Conservation (phyloP, 2,329 filamentous ascomycete species). For the Lasiodiplodia hormozganensis region DNA sequence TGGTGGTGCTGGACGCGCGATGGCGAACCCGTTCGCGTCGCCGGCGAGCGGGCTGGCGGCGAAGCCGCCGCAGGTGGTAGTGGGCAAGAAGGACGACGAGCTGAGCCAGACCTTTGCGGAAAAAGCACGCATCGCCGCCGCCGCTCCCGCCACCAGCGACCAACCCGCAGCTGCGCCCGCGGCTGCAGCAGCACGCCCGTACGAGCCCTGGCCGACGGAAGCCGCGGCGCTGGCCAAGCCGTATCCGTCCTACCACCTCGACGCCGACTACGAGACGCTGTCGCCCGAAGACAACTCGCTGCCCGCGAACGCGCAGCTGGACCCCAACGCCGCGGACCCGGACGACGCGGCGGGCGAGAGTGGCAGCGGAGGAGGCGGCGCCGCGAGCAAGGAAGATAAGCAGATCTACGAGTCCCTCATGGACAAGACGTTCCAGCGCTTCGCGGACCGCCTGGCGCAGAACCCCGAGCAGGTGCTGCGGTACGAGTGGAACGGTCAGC, state of each 20-base stretch:
- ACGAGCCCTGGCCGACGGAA: slow-evolving; percentile 40
- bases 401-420: slow-evolving; percentile 56
- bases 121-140: slow-evolving; percentile 62
- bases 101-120: slow-evolving; percentile 80
- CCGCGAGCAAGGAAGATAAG: slow-evolving; percentile 52
- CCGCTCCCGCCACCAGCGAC: slow-evolving; percentile 31
- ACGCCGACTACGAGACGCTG: slow-evolving; percentile 91
- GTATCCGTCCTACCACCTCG: slow-evolving; percentile 79
- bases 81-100: slow-evolving; percentile 32
- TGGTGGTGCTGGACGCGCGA: slow-evolving; percentile 42
- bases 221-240: slow-evolving; percentile 64
- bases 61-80: slow-evolving; percentile 49
- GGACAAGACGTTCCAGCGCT: slow-evolving; percentile 59
- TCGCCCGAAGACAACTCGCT: slow-evolving; percentile 62
- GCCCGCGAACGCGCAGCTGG: slow-evolving; percentile 54
- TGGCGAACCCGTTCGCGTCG: slow-evolving; percentile 61
- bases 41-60: slow-evolving; percentile 42
- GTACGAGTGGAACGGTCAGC: slow-evolving; percentile 57
- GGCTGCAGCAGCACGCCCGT: slow-evolving; percentile 63
- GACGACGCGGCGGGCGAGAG: slow-evolving; percentile 33
- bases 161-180: slow-evolving; percentile 35
- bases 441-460: slow-evolving; percentile 58
- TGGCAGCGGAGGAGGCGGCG: slow-evolving; percentile 36
- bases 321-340: slow-evolving; percentile 42
- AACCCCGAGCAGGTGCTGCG: slow-evolving; percentile 60